These are phyloP conservation scores for Raphidocelis subcapitata DNA, from an alignment of 139 green algal genomes.

Conservation along the genomic window DNA sequence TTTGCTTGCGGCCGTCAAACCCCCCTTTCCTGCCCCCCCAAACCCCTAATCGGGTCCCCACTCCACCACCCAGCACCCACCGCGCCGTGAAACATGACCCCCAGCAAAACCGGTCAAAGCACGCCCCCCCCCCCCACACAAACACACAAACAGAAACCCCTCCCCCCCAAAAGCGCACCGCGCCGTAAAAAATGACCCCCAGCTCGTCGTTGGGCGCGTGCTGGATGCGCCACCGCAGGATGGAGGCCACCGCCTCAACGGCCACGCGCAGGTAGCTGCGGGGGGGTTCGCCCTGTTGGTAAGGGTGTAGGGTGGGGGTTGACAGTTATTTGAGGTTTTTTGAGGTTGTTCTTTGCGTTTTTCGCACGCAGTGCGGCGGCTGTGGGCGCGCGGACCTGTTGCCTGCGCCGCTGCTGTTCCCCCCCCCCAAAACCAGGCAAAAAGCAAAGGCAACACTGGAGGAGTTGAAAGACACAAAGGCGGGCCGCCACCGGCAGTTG, in stretches of 20 bases:
- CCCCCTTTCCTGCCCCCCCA: too few relatives aligned
- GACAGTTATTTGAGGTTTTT: not conserved
- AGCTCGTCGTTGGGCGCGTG: slow-evolving; percentile 14
- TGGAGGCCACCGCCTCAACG: not conserved
- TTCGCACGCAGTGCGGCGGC: not conserved
- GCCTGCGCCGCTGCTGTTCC: not conserved
- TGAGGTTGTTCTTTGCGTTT: not conserved
- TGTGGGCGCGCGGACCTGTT: not conserved
- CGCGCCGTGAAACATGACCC: too few relatives aligned
- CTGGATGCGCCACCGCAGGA: not conserved
- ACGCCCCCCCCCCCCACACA: too few relatives aligned
- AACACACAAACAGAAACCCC: too few relatives aligned
- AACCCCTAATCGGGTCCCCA: too few relatives aligned
- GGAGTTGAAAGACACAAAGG: too few relatives aligned
- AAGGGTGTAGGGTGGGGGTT: not conserved
- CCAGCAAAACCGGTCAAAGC: too few relatives aligned
- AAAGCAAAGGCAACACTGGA: not conserved
- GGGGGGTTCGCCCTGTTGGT: not conserved
- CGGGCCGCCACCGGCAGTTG: too few relatives aligned
- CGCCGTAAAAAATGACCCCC: slow-evolving; percentile 17
- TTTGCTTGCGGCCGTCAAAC: too few relatives aligned
- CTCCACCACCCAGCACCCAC: too few relatives aligned
- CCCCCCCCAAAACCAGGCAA: too few relatives aligned
- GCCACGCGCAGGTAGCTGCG: slow-evolving; percentile 12
- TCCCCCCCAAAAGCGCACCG: not conserved